Base-by-base conservation (phyloP, 2,329 filamentous ascomycete species). In the Xylariaceae sp. region DNA sequence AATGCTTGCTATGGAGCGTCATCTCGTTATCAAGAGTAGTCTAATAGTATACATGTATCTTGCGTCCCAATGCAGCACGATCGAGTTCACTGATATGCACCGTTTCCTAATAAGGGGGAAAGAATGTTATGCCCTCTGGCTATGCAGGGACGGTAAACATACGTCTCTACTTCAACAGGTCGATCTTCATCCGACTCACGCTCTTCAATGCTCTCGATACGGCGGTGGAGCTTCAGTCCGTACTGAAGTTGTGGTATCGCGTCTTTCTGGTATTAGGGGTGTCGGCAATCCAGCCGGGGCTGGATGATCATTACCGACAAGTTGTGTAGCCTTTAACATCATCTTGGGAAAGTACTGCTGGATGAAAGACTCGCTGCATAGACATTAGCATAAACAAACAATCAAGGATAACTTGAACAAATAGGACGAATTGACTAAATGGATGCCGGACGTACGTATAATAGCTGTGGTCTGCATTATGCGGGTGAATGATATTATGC, bases 401-500 rank as follows among this genome's bases (percentile, higher is more conserved):
- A 35, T 18, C 16, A 30, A 15, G 7, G 5, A 39, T 6, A 37
- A n/a, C 4, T 13, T 6, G 7, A 16, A 11, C 2, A 3, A 16
- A 2, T 29, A 9, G 6, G 8, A n/a, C n/a, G n/a, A 5, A 18
- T 20, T 6, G 47, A 21, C 9, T 4, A 23, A 21, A 41, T 29
- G 1, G 13, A n/a, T 13, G 4, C 11, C 15, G 2, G 1, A 75
- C 81, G 72, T 73, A 86, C 75, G 87, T 93, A 68, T 94, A 96
- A 68, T 87, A 96, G 65, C 86, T 89, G 72, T 96, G 91, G 48
- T 88, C 82, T 13, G 88, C 79, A 66, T 87, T 88, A 71, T 97
- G 93, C 58, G 85, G 81, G 30, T 76, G 74, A 7, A 96, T 91
- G 49, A 99, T 75, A 70, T 99, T 99, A 74, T 99, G 94, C 53